These are phyloP conservation scores for Posidonia australis DNA, from an alignment of 106 monocot species.

Conservation along the genomic window DNA sequence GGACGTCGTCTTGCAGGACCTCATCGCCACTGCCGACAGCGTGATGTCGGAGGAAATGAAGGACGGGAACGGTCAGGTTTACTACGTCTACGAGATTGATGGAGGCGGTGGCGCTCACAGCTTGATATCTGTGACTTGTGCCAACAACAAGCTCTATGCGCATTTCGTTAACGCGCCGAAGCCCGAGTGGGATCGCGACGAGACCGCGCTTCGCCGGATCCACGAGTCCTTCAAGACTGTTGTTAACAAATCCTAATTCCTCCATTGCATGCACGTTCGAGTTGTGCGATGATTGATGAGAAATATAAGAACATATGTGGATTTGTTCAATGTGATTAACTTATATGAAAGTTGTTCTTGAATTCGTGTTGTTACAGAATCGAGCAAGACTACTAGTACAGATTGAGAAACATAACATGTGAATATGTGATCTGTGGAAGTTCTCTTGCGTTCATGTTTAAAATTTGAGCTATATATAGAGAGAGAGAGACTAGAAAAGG, in stretches of 20 bases:
- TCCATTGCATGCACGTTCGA: no score
- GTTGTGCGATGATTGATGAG: no score
- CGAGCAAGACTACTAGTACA: no score
- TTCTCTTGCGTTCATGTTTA: no score
- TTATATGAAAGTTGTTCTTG: no score
- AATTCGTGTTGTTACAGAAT: no score
- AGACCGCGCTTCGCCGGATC: constrained; percentile 48
- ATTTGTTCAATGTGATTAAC: no score
- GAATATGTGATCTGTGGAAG: no score
- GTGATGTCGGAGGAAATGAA: constrained; percentile 45
- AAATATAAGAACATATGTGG: no score
- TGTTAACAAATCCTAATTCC: neutral
- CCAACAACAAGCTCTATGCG: constrained; percentile 79
- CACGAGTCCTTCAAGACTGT: constrained; percentile 84
- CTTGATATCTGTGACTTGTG: constrained; percentile 83
- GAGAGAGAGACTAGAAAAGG: no score
- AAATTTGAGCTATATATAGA: no score
- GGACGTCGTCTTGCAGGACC: constrained; percentile 80
- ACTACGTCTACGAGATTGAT: constrained; percentile 81
- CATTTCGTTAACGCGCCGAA: constrained; percentile 87
- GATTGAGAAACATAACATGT: no score
- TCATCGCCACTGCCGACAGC: constrained; percentile 54
- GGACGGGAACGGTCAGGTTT: constrained; percentile 62
- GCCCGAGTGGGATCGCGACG: constrained; percentile 69
- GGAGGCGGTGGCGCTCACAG: constrained; percentile 58